Evolutionary conservation across 306 rosid species (phyloP).

Genomic region (Oxytropis ochrocephala): DNA sequence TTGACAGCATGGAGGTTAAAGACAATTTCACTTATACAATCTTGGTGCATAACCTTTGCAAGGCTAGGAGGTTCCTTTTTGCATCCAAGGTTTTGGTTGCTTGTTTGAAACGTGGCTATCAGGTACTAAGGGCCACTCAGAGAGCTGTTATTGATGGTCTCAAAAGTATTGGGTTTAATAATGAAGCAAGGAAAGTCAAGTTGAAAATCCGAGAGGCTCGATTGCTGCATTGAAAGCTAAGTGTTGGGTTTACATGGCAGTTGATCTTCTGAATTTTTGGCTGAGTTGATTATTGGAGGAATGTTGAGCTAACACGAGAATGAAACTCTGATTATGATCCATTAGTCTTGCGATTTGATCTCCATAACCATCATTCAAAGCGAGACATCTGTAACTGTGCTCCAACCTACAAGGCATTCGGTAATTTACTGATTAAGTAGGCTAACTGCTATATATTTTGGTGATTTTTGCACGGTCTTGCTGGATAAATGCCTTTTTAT

Average conservation of each 20-base stretch:
- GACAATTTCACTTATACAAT: constrained; percentile 62
- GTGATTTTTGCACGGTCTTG: neutral
- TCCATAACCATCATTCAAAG: neutral
- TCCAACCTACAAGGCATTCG: neutral
- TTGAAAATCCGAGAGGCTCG: constrained; percentile 36
- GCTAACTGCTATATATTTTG: neutral
- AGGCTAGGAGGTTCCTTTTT: constrained; percentile 41
- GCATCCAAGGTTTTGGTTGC: constrained; percentile 60
- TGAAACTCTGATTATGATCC: neutral
- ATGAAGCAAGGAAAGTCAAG: constrained; percentile 57
- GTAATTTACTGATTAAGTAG: neutral
- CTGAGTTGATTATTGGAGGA: neutral
- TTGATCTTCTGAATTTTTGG: neutral
- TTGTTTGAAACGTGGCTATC: constrained; percentile 51
- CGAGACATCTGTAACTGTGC: neutral
- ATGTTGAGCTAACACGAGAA: neutral
- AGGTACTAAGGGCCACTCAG: constrained; percentile 42
- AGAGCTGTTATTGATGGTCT: constrained; percentile 68
- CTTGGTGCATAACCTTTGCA: constrained; percentile 76
- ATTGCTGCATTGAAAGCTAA: constrained; percentile 16
- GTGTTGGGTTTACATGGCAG: neutral
- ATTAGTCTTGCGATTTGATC: neutral
- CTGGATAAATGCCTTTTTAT: neutral
- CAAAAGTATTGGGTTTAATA: constrained; percentile 33
- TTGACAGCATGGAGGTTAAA: constrained; percentile 59